These are phyloP conservation scores for Neostapfia colusana DNA, from an alignment of 176 grass and related monocot genomes.

Conservation along the genomic window DNA sequence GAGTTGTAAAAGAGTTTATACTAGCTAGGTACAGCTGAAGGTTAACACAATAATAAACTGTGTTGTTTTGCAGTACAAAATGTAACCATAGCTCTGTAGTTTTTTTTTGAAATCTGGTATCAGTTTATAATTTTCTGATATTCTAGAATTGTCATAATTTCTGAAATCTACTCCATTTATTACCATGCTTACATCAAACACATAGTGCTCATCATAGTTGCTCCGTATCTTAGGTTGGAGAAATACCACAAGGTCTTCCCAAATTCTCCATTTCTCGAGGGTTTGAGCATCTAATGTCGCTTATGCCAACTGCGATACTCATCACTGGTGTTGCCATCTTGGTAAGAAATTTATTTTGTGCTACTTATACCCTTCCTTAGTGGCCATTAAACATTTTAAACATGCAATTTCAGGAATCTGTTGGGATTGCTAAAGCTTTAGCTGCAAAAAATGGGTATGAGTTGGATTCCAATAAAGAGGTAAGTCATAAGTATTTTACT, in stretches of 20 bases:
- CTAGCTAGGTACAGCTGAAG: background rate
- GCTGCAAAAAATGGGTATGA: slow-evolving; percentile 97
- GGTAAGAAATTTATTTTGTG: slow-evolving; percentile 43
- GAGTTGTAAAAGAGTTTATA: background rate
- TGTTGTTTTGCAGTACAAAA: background rate
- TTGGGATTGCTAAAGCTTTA: slow-evolving; percentile 97
- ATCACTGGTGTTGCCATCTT: slow-evolving; percentile 98
- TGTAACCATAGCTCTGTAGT: background rate
- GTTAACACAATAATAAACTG: background rate
- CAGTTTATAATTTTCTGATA: background rate
- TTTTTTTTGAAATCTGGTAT: background rate
- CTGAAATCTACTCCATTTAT: background rate
- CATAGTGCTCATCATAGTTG: background rate
- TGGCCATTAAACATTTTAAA: slow-evolving; percentile 33
- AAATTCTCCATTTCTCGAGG: slow-evolving; percentile 77
- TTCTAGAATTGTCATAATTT: background rate
- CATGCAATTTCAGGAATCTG: slow-evolving; percentile 76
- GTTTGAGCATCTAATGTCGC: slow-evolving; percentile 69
- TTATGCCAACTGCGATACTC: slow-evolving; percentile 82
- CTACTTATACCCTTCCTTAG: slow-evolving; percentile 4
- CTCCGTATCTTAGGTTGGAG: slow-evolving; percentile 63
- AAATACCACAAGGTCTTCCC: slow-evolving; percentile 94
- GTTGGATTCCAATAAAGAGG: slow-evolving; percentile 96
- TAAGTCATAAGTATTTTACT: slow-evolving; percentile 18
- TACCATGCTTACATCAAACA: background rate